Base-by-base conservation (phyloP, 768 basidiomycete genomes). In the Tephrocybe sp. region DNA sequence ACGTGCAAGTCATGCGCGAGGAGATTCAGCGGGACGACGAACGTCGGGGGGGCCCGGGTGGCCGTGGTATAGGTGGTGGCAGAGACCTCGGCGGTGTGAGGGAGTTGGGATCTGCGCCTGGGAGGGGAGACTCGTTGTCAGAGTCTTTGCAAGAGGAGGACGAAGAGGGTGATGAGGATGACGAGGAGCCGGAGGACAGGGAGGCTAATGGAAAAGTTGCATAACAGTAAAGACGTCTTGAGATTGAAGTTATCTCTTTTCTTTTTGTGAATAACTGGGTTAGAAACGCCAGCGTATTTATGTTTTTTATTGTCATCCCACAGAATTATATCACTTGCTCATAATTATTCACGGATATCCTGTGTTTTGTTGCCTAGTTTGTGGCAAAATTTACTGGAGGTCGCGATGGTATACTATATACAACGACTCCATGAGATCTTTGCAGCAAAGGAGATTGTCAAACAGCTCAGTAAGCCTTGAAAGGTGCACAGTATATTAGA, bases 1-100 rank as follows among this genome's bases (percentile, higher is more conserved):
- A 91, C 50, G 90, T 93, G 50, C 86, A 87, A 60, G 80, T 81
- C 38, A 84, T 92, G 85, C 82, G 86, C 11, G 82, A 87, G 53
- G 84, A 89, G 68, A 80, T 92, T 55, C 79, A 85, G 60, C 74
- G 84, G 42, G 85, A 86, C 21, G 87, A 89, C 39, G 79, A 79
- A 15, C 65, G 74, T 14, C 34, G 34, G 4, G 34, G 34, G 15
- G 34, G 15, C 34, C 34, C 34, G 5, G 28, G 28, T 5, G 28
- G 28, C 11, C 28, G 28, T 11, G 28, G 28, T 30, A 30, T 30
- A 5, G 28, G 28, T 30, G 28, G 28, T 30, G 11, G 28, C 28
- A 30, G 28, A 11, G 28, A 30, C 28, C 28, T 30, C n/a, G n/a
- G n/a, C n/a, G n/a, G n/a, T n/a, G n/a, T n/a, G 30, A 67, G 73